These are phyloP conservation scores for Talaromyces albobiverticillius DNA, from an alignment of 2,329 filamentous ascomycete genomes.

Conservation along the genomic window DNA sequence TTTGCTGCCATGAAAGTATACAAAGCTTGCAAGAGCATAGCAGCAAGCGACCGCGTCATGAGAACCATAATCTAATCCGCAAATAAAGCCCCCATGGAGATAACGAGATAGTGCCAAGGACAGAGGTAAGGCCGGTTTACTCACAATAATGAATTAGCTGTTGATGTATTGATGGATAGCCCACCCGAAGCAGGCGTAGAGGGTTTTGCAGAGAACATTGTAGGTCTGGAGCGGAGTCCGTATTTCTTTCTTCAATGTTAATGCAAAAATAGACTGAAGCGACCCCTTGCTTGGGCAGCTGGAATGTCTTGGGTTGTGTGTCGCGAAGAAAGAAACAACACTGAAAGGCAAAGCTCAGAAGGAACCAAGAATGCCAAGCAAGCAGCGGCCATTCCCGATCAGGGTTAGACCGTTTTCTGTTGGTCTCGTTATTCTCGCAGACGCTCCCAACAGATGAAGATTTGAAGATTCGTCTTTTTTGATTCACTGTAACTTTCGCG, in stretches of 20 bases:
- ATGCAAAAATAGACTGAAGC: not conserved
- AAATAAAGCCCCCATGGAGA: too few species aligned
- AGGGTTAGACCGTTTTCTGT: not conserved
- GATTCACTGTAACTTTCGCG: not conserved
- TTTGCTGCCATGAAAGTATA: not conserved
- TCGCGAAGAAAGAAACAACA: not conserved
- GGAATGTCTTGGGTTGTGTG: not conserved
- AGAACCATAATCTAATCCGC: not conserved
- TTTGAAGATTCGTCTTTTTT: not conserved
- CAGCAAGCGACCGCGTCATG: not conserved
- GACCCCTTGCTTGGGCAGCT: constrained; percentile 14
- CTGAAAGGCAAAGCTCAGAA: not conserved
- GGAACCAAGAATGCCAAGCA: not conserved
- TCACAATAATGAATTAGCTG: constrained; percentile 48
- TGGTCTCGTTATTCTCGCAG: too few species aligned
- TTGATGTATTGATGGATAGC: constrained; percentile 55
- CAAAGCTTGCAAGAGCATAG: not conserved
- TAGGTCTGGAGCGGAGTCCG: not conserved
- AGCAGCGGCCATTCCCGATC: not conserved
- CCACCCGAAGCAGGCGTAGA: constrained; percentile 30
- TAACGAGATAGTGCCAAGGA: too few species aligned
- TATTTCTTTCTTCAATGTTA: not conserved
- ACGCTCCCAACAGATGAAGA: not conserved
- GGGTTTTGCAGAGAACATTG: constrained; percentile 38
- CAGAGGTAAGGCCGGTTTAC: constrained; percentile 24